A percentile compares a stretch with the other conserved stretches of the same genome.
phyloP scores from a whole-genome alignment of 257 asterid genomes.

The Eucommia ulmoides region DNA sequence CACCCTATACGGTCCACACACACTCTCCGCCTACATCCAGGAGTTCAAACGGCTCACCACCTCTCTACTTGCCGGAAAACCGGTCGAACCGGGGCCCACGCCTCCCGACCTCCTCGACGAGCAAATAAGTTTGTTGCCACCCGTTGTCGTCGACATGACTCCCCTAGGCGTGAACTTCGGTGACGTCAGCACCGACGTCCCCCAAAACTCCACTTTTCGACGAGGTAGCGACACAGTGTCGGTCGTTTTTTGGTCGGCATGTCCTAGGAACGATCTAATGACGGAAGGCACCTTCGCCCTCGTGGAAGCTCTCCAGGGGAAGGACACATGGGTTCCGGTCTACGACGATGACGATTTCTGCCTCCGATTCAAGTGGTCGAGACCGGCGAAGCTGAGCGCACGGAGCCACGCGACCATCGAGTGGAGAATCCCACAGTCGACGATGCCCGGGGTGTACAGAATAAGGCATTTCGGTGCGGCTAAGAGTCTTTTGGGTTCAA shows the following conservation, averaged over 20 bases:
- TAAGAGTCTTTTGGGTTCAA: constrained; percentile 51
- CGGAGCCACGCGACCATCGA: constrained; percentile 60
- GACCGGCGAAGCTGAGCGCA: constrained; percentile 73
- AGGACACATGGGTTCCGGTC: constrained; percentile 66
- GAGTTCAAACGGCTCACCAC: constrained; percentile 68
- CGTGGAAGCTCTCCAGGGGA: constrained; percentile 64
- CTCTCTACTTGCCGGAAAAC: constrained; percentile 34
- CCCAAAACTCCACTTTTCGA: constrained; percentile 55
- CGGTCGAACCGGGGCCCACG: constrained; percentile 58
- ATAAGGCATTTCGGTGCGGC: constrained; percentile 91
- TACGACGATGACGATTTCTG: constrained; percentile 85
- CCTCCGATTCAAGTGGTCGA: constrained; percentile 82
- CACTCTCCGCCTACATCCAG: constrained; percentile 81
- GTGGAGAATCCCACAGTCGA: constrained; percentile 67
- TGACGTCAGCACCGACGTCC: constrained; percentile 50
- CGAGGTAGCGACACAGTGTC: constrained; percentile 61
- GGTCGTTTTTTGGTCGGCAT: constrained; percentile 77
- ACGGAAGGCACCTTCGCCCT: constrained; percentile 95
- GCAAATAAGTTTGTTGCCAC: constrained; percentile 66
- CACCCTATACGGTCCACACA: constrained; percentile 83
- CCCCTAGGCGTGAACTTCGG: constrained; percentile 63
- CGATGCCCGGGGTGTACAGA: constrained; percentile 72
- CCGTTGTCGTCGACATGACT: constrained; percentile 66
- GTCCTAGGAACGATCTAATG: constrained; percentile 92
- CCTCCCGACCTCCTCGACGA: constrained; percentile 70